phyloP scores from a whole-genome alignment of 306 rosid genomes.

The Medicago truncatula region DNA sequence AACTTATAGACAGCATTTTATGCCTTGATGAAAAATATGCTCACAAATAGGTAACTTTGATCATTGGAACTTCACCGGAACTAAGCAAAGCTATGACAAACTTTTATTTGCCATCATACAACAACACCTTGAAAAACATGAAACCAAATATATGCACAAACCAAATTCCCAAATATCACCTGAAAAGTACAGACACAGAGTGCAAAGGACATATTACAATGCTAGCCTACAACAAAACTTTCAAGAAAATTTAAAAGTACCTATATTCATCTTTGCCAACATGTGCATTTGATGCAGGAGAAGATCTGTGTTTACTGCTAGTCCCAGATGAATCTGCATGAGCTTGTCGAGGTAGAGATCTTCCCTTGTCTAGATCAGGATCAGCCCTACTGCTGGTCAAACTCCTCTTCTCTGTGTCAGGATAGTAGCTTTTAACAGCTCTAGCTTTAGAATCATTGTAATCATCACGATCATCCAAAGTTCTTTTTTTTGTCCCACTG shows the following conservation, averaged over 20 bases:
- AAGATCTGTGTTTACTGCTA: conserved; percentile 68
- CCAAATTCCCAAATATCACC: neutral
- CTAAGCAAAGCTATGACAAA: conserved; percentile 4
- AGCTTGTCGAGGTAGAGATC: conserved; percentile 75
- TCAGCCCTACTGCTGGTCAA: conserved; percentile 69
- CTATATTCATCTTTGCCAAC: conserved; percentile 75
- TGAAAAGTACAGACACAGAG: neutral
- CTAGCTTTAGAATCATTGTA: conserved; percentile 67
- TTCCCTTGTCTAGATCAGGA: conserved; percentile 73
- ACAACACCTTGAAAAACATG: conserved; percentile 17
- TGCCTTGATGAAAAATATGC: neutral
- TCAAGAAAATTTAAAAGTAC: conserved; percentile 42
- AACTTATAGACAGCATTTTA: neutral
- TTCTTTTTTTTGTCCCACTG: conserved; percentile 79
- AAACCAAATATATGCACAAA: conserved; percentile 12
- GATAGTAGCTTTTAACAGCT: conserved; percentile 63
- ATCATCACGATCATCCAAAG: conserved; percentile 82
- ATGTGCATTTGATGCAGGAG: conserved; percentile 70
- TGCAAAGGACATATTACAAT: conserved; percentile 13
- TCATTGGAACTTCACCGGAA: conserved; percentile 9
- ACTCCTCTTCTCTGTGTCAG: conserved; percentile 77
- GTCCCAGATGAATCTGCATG: conserved; percentile 60
- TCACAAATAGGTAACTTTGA: neutral
- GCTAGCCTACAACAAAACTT: conserved; percentile 30
- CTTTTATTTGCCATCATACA: conserved; percentile 23